phyloP scores from a whole-genome alignment of 768 basidiomycete species.

The Tephrocybe sp. region DNA sequence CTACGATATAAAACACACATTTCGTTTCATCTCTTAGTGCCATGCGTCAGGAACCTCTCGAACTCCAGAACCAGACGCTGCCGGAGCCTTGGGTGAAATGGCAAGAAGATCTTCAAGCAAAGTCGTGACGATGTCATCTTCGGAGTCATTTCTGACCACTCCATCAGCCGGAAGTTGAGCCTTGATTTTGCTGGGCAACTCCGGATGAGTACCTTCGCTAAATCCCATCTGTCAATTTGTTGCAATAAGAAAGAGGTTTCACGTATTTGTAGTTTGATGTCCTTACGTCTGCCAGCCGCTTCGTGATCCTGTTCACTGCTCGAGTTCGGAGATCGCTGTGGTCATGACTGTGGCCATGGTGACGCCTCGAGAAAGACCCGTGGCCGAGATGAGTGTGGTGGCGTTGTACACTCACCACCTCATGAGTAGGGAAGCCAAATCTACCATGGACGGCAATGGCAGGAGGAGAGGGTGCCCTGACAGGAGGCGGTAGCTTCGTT shows the following conservation, averaged over 20 bases:
- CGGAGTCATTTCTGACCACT: conserved; percentile 48
- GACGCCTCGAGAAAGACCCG: conserved; percentile 26
- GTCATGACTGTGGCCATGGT: conserved; percentile 13
- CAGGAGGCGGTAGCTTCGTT: background rate
- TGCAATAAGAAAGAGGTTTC: conserved; percentile 12
- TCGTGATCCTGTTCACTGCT: conserved; percentile 50
- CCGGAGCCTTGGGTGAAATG: conserved; percentile 34
- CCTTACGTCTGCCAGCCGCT: conserved; percentile 65
- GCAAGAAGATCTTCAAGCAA: conserved; percentile 60
- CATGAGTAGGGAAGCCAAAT: conserved; percentile 59
- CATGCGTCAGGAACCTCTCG: conserved; percentile 46
- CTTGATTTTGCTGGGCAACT: conserved; percentile 49
- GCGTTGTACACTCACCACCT: conserved; percentile 57
- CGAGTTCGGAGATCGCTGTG: conserved; percentile 34
- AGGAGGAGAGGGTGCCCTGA: conserved; percentile 11
- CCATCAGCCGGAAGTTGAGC: conserved; percentile 45
- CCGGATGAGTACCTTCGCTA: conserved; percentile 54
- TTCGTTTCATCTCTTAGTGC: conserved; percentile 27
- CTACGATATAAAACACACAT: no score
- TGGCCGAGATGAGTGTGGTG: conserved; percentile 44
- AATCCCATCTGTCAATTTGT: conserved; percentile 68
- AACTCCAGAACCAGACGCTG: conserved; percentile 35
- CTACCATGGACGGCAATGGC: conserved; percentile 61
- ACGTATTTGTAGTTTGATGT: background rate
- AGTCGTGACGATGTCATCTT: conserved; percentile 66